Conservation (phyloP, 352 stramenopile genomes). For the Bremia lactucae region DNA sequence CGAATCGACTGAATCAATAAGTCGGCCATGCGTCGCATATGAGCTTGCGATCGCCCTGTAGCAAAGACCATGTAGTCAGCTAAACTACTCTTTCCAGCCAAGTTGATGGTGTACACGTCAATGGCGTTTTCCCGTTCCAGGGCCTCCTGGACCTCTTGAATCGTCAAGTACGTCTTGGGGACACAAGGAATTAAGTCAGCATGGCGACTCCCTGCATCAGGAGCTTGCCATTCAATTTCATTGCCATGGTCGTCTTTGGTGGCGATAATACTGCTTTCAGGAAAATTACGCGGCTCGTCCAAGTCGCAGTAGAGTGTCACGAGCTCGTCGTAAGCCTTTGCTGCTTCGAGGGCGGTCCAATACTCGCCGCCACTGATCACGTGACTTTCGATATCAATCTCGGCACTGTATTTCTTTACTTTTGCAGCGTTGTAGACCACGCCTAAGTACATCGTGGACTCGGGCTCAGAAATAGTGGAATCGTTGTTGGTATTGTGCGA, state of each 20-base stretch:
- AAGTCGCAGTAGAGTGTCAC: slow-evolving; percentile 71
- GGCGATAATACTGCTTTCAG: slow-evolving; percentile 8
- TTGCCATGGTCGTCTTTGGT: background rate
- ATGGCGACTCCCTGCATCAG: slow-evolving; percentile 55
- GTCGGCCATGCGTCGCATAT: slow-evolving; percentile 85
- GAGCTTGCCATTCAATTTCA: slow-evolving; percentile 48
- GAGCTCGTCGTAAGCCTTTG: slow-evolving; percentile 75
- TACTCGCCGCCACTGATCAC: slow-evolving; percentile 70
- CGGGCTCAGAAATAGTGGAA: slow-evolving; percentile 10
- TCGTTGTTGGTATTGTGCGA: slow-evolving; percentile 7
- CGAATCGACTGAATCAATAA: slow-evolving; percentile 83
- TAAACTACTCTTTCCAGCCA: slow-evolving; percentile 68
- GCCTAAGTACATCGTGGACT: slow-evolving; percentile 44
- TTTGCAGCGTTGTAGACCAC: slow-evolving; percentile 53
- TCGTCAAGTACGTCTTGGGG: slow-evolving; percentile 53
- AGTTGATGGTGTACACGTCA: slow-evolving; percentile 63
- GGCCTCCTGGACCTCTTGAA: slow-evolving; percentile 55
- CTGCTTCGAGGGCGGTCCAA: slow-evolving; percentile 73
- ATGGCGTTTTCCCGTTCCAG: slow-evolving; percentile 69
- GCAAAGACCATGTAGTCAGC: slow-evolving; percentile 87
- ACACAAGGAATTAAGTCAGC: slow-evolving; percentile 66
- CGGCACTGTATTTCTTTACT: slow-evolving; percentile 80
- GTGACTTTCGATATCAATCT: slow-evolving; percentile 54
- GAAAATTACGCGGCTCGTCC: slow-evolving; percentile 69
- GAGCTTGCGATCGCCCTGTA: slow-evolving; percentile 64